Base-by-base conservation (phyloP, 2,329 filamentous ascomycete species). In the Aureobasidium melanogenum region DNA sequence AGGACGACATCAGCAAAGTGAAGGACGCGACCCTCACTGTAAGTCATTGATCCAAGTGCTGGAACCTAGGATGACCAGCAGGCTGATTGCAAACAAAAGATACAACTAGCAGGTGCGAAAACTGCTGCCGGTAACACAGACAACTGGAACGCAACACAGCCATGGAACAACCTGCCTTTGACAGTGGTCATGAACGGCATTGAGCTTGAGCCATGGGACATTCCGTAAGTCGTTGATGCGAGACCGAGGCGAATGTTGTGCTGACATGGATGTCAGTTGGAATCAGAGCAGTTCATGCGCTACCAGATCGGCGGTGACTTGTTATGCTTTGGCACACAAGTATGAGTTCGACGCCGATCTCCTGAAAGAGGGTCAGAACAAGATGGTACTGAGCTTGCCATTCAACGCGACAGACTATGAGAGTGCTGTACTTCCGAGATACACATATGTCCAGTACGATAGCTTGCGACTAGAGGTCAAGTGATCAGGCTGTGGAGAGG, bases 401-500 rank as follows among this genome's bases (percentile, higher is more conserved):
- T 80, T 76, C 50, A 83, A 84, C 51, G 84, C 79, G 0, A 86
- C 81, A 4, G 77, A 85, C 65, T 79, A 80, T 17, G 82, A 86
- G 71, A 79, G 78, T 32, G 84, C 84, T 0, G 55, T 86, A 9
- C 65, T 86, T 61, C 78, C 83, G 0, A 72, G 73, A 46, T 78
- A 77, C 0, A 75, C 84, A 0, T 87, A 87, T 69, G 79, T 87
- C 6, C 84, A 87, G 73, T 87, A 88, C 64, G 84, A 87, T 72
- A 84, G 85, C 2, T 66, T 87, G 68, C 75, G 84, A 55, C 66
- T 87, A 50, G 84, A 87, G 67, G 68, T 87, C 39, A 38, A 36
- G 41, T 58, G 47, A 30, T 14, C 26, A 15, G 4, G 9, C 28
- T 28, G 6, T 24, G 36, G 2, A 34, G 28, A 34, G 0, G 9